A percentile compares a stretch with the other conserved stretches of the same genome.
phyloP scores from a whole-genome alignment of 225 moss, liverwort and hornwort genomes.

The Bryum argenteum region DNA sequence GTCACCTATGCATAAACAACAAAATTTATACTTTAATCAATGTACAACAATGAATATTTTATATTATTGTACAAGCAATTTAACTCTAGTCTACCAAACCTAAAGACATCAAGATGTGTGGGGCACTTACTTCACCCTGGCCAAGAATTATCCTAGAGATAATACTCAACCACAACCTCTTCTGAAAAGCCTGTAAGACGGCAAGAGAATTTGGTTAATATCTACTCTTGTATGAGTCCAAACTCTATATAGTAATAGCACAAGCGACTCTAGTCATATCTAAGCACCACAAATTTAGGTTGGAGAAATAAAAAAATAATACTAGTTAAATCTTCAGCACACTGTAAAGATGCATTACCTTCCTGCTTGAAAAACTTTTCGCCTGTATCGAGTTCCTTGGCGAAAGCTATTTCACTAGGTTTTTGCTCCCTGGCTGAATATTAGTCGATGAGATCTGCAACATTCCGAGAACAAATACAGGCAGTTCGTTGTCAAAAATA shows the following conservation, averaged over 20 bases:
- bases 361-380: constrained; percentile 71
- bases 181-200: too few relatives aligned
- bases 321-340: background rate
- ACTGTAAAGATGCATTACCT: constrained; percentile 49
- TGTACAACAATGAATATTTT: too few relatives aligned
- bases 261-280: background rate
- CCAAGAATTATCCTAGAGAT: constrained; percentile 2
- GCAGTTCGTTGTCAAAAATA: constrained; percentile 6
- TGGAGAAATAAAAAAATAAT: too few relatives aligned
- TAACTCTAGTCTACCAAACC: too few relatives aligned
- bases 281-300: background rate
- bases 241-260: background rate
- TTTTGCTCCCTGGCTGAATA: constrained; percentile 79
- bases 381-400: constrained; percentile 67
- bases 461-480: constrained; percentile 53
- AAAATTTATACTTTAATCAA: too few relatives aligned
- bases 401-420: constrained; percentile 63
- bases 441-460: constrained; percentile 83
- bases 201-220: background rate
- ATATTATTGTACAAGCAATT: too few relatives aligned
- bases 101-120: too few relatives aligned
- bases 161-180: constrained; percentile 3
- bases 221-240: constrained; percentile 10
- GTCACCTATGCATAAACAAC: too few relatives aligned
- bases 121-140: constrained; percentile 5